phyloP scores from a whole-genome alignment of 257 asterid genomes.

The Fraxinus anomala region DNA sequence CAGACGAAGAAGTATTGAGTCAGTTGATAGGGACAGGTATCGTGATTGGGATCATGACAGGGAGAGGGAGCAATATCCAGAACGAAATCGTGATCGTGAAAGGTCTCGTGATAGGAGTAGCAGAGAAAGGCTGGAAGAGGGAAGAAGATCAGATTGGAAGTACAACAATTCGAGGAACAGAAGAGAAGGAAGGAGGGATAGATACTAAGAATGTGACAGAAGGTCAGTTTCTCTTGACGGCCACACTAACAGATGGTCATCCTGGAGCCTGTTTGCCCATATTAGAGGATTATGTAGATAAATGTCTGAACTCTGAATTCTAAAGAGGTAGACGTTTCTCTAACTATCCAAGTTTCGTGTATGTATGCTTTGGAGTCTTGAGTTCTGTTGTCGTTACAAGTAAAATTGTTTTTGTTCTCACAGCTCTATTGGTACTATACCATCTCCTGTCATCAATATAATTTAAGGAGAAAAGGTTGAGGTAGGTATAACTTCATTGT shows the following conservation, averaged over 20 bases:
- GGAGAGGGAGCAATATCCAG: constrained; percentile 53
- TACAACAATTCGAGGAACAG: constrained; percentile 59
- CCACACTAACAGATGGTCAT: constrained; percentile 58
- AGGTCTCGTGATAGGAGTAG: constrained; percentile 64
- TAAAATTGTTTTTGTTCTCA: constrained; percentile 82
- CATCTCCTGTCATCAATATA: constrained; percentile 75
- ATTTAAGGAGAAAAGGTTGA: constrained; percentile 70
- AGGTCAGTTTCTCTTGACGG: constrained; percentile 79
- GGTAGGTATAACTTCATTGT: constrained; percentile 46
- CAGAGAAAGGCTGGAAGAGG: constrained; percentile 61
- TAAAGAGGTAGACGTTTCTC: constrained; percentile 81
- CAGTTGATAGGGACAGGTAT: constrained; percentile 76
- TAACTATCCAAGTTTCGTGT: constrained; percentile 51
- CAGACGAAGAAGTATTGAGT: constrained; percentile 57
- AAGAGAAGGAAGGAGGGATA: constrained; percentile 78
- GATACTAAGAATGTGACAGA: constrained; percentile 64
- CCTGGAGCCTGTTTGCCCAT: constrained; percentile 64
- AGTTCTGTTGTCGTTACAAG: constrained; percentile 55
- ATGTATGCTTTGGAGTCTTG: constrained; percentile 58
- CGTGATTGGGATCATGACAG: constrained; percentile 58
- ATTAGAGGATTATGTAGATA: constrained; percentile 54
- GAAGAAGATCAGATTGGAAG: constrained; percentile 64
- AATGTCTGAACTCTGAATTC: constrained; percentile 46
- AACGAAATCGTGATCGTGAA: constrained; percentile 58
- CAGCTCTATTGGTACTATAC: constrained; percentile 79